Evolutionary conservation across 306 rosid species (phyloP), one percentile per base, ranked within the genome.

Genomic region (Luffa aegyptiaca): DNA sequence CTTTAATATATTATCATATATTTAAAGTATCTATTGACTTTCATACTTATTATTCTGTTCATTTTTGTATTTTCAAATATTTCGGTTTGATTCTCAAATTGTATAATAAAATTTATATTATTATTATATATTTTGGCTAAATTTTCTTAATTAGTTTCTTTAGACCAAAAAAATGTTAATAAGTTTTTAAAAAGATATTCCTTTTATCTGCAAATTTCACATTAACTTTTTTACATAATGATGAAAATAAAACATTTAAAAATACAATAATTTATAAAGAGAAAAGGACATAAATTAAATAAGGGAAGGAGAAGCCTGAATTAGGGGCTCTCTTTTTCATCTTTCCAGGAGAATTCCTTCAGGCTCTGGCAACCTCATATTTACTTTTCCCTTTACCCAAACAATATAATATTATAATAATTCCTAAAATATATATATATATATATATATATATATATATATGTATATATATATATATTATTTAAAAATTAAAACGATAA

Each of bases 281-380:
- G 33, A 41, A 42, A 68, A 39, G 10, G 8, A 39, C 3, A n/a
- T 9, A 69, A n/a, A 69, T 36, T 18, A n/a, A 69, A 20, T n/a
- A 44, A 65, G 48, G 72, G 73, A 66, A 66, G 49, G 21, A 18
- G 73, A 33, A 36, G 71, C 10, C 18, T 63, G 70, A 35, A 65
- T 17, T 37, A 36, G 26, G 75, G 53, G 31, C 5, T 69, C 51
- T n/a, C 51, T 66, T 66, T 66, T 31, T 41, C 33, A 6, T 41
- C 46, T 41, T 41, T 41, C 31, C 26, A 65, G n/a, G 72, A 75
- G 86, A 76, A 81, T 89, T 89, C 87, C 94, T 88, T 94, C 88
- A 86, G 84, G 81, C 89, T 89, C 82, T 79, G 89, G 91, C 93
- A 89, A 88, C 93, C 93, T 83, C 92, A 83, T 88, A 81, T 89